These are phyloP conservation scores for Hortiboletus campestris DNA, from an alignment of 768 basidiomycete genomes.

Conservation along the genomic window DNA sequence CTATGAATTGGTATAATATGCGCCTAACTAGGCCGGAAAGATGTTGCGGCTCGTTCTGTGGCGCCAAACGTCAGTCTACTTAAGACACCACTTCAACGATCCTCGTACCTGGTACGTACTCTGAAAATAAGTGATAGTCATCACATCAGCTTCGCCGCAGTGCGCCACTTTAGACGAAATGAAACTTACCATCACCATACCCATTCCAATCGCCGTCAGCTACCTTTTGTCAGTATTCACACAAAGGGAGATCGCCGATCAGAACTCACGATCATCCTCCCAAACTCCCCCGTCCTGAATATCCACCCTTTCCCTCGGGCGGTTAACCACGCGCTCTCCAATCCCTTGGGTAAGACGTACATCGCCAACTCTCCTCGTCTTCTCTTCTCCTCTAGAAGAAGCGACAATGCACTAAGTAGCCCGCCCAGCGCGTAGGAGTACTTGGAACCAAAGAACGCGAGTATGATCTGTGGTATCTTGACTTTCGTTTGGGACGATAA, in stretches of 20 bases:
- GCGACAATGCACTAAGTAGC: conserved; percentile 66
- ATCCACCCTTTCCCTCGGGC: conserved; percentile 75
- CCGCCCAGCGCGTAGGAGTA: conserved; percentile 75
- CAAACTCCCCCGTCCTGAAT: conserved; percentile 65
- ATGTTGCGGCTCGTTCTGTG: conserved; percentile 72
- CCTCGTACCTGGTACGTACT: conserved; percentile 70
- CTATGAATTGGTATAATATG: conserved; percentile 86
- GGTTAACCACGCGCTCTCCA: conserved; percentile 89
- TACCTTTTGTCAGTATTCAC: conserved; percentile 20
- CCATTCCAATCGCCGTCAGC: conserved; percentile 78
- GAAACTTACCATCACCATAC: conserved; percentile 79
- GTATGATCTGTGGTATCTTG: conserved; percentile 45
- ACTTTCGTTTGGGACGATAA: conserved; percentile 39
- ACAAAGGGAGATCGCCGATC: not conserved
- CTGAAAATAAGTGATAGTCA: conserved; percentile 33
- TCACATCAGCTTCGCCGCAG: conserved; percentile 8
- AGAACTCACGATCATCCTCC: conserved; percentile 57
- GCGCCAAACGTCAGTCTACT: conserved; percentile 1
- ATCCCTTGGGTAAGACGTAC: conserved; percentile 85
- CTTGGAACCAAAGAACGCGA: conserved; percentile 62
- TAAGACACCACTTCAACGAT: not conserved
- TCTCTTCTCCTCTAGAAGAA: conserved; percentile 85
- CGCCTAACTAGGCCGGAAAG: conserved; percentile 77
- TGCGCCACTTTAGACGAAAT: not conserved
- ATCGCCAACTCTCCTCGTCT: conserved; percentile 90